These are phyloP conservation scores for Phytophthora lateralis DNA, from an alignment of 352 stramenopile genomes.

Conservation along the genomic window DNA sequence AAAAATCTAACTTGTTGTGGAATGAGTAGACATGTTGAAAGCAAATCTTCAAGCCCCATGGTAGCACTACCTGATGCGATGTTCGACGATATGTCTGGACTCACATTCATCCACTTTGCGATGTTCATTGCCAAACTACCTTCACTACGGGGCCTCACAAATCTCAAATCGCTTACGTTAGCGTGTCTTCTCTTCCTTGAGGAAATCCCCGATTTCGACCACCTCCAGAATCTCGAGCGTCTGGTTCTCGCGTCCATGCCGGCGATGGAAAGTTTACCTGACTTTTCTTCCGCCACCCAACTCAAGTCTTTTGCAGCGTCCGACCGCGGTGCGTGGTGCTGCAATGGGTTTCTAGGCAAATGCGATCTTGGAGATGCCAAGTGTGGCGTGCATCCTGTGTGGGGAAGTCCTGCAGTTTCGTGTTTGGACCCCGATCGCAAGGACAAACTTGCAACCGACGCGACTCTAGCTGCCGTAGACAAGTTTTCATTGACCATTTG, in stretches of 20 bases:
- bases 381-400: slow-evolving; percentile 19
- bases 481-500: background rate
- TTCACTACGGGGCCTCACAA: slow-evolving; percentile 25
- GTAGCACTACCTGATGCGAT: slow-evolving; percentile 20
- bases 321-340: slow-evolving; percentile 23
- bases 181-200: slow-evolving; percentile 1
- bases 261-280: slow-evolving; percentile 7
- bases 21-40: slow-evolving; percentile 8
- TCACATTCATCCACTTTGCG: slow-evolving; percentile 35
- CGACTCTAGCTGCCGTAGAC: background rate
- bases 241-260: slow-evolving; percentile 10
- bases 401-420: slow-evolving; percentile 18
- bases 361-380: slow-evolving; percentile 19
- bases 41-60: background rate
- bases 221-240: slow-evolving; percentile 24
- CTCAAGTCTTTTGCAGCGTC: slow-evolving; percentile 12
- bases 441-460: background rate
- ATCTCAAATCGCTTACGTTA: slow-evolving; percentile 26
- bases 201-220: slow-evolving; percentile 19
- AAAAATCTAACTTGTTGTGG: background rate
- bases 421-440: slow-evolving; percentile 8
- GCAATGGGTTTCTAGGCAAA: slow-evolving; percentile 34
- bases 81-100: slow-evolving; percentile 34
- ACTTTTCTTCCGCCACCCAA: background rate
- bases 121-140: slow-evolving; percentile 6